These are phyloP conservation scores for Ganoderma resinaceum DNA, from an alignment of 1,284 basidiomycete species.

Conservation along the genomic window DNA sequence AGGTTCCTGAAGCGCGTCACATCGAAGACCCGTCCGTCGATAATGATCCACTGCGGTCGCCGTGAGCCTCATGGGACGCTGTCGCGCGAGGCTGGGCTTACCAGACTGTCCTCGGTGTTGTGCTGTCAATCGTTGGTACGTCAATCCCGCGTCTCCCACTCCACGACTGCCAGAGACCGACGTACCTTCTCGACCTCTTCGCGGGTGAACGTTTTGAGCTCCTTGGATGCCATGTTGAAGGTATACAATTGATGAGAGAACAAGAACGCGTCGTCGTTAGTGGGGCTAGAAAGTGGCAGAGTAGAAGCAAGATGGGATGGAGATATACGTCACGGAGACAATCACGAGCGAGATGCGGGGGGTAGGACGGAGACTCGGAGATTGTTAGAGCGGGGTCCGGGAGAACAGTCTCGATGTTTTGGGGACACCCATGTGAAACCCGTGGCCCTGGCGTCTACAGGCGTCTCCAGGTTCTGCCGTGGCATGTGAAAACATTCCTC, in stretches of 20 bases:
- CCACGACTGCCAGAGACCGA: constrained; percentile 7
- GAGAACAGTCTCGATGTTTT: not conserved
- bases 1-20: constrained; percentile 79
- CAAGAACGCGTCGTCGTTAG: not conserved
- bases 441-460: not conserved
- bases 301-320: not conserved
- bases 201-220: constrained; percentile 53
- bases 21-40: constrained; percentile 87
- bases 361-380: not conserved
- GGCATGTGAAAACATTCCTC: not conserved
- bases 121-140: constrained; percentile 50
- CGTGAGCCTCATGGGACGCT: not conserved
- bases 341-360: constrained; percentile 13
- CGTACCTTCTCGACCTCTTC: constrained; percentile 63
- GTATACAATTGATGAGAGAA: not conserved
- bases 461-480: not conserved
- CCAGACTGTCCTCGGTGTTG: constrained; percentile 67
- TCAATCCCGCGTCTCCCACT: not conserved
- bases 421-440: constrained; percentile 17
- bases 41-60: constrained; percentile 72
- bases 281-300: not conserved
- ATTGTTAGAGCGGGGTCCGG: not conserved
- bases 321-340: constrained; percentile 15
- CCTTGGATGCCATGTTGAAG: constrained; percentile 48
- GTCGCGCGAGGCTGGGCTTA: constrained; percentile 36